Conservation (phyloP, 73 alveolate species). For the Tetrahymena elliotti region DNA sequence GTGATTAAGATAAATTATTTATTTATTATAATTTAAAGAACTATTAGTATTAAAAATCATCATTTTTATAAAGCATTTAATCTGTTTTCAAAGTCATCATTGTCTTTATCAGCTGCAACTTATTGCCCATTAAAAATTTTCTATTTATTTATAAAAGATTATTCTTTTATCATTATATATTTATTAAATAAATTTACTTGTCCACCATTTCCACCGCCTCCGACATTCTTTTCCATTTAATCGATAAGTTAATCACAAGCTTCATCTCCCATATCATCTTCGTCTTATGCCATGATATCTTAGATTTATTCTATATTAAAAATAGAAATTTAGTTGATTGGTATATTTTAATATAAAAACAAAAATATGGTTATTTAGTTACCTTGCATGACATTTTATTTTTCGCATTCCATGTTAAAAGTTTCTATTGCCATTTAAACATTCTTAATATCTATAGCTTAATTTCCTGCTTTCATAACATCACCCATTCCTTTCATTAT, state of each 20-base stretch:
- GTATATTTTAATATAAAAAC: no score
- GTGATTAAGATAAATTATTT: neutral
- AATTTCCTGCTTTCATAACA: slow-evolving; percentile 28
- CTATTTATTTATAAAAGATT: neutral
- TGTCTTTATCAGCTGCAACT: neutral
- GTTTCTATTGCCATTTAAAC: slow-evolving; percentile 32
- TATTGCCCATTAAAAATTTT: neutral
- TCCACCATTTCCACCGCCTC: slow-evolving; percentile 34
- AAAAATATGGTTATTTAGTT: neutral
- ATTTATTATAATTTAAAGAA: no score
- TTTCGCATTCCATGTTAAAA: slow-evolving; percentile 24
- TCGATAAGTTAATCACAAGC: slow-evolving; percentile 16
- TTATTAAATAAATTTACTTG: neutral
- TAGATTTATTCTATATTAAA: slow-evolving; percentile 23
- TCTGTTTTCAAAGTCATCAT: neutral
- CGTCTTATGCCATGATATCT: slow-evolving; percentile 32
- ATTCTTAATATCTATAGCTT: slow-evolving; percentile 32
- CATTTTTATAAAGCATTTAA: neutral
- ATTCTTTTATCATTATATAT: neutral
- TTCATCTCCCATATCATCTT: slow-evolving; percentile 35
- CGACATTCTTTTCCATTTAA: slow-evolving; percentile 28
- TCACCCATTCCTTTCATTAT: slow-evolving; percentile 41
- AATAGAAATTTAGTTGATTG: neutral
- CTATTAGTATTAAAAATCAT: no score
- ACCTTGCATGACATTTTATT: slow-evolving; percentile 35